These are phyloP conservation scores for Raddia guianensis DNA, from an alignment of 176 grass and related monocot species.

Conservation along the genomic window DNA sequence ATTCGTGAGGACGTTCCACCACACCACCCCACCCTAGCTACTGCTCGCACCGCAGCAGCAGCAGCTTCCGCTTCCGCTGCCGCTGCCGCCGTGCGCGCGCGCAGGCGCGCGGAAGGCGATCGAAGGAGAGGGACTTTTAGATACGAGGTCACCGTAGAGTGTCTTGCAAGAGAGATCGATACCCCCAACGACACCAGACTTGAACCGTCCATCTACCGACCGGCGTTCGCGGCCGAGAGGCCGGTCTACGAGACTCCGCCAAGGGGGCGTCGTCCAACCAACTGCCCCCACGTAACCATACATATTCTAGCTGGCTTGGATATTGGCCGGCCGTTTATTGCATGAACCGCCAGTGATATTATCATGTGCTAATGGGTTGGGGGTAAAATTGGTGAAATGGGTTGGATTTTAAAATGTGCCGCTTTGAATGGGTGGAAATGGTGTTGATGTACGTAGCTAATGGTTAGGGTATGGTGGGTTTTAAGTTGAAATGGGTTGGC, in stretches of 20 bases:
- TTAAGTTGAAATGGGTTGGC: no score
- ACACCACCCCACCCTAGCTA: conserved; percentile 34
- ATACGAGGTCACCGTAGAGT: conserved; percentile 82
- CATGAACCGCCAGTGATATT: no score
- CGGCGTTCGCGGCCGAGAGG: background rate
- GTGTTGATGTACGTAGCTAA: no score
- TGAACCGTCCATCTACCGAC: conserved; percentile 48
- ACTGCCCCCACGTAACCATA: no score
- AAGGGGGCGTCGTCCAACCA: no score
- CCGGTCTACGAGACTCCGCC: background rate
- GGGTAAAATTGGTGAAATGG: no score
- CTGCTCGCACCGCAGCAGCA: background rate
- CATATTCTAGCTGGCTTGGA: no score
- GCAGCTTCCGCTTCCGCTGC: background rate
- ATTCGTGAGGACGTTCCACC: conserved; percentile 88
- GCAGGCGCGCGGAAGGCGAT: background rate
- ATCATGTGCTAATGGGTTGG: no score
- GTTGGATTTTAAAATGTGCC: no score
- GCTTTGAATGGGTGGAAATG: no score
- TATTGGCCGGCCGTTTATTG: no score
- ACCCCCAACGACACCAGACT: conserved; percentile 64
- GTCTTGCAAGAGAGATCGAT: conserved; percentile 70
- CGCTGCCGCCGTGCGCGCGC: background rate
- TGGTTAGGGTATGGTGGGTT: no score
- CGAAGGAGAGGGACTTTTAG: conserved; percentile 38